phyloP scores from a whole-genome alignment of 345 rosid genomes.

The Noccaea bulbosa region DNA sequence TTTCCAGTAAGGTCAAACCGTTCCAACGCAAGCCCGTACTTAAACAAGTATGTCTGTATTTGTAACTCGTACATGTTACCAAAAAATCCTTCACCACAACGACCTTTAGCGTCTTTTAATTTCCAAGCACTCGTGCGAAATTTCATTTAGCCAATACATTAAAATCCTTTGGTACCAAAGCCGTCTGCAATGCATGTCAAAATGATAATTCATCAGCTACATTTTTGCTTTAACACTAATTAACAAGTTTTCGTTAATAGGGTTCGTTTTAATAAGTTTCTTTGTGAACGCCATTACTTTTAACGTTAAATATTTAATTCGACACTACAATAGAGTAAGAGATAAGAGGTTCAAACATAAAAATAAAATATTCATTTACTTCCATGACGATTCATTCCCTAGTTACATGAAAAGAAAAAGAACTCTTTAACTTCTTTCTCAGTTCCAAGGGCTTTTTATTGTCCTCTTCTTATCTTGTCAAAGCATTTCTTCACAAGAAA shows the following conservation, averaged over 20 bases:
- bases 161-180: background rate
- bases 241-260: too few species aligned
- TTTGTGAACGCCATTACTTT: too few species aligned
- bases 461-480: background rate
- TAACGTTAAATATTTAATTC: too few species aligned
- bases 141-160: conserved; percentile 32
- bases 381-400: background rate
- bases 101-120: conserved; percentile 34
- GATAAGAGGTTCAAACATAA: too few species aligned
- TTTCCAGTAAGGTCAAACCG: conserved; percentile 13
- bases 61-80: background rate
- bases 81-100: conserved; percentile 44
- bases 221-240: too few species aligned
- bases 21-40: conserved; percentile 27
- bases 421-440: background rate
- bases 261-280: too few species aligned
- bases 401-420: background rate
- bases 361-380: background rate
- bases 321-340: too few species aligned
- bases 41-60: conserved; percentile 30
- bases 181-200: background rate
- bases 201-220: background rate
- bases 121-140: conserved; percentile 23
- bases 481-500: too few species aligned
- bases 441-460: background rate